Conservation (phyloP, 2,329 filamentous ascomycete species). For the Cercospora brassicicola region DNA sequence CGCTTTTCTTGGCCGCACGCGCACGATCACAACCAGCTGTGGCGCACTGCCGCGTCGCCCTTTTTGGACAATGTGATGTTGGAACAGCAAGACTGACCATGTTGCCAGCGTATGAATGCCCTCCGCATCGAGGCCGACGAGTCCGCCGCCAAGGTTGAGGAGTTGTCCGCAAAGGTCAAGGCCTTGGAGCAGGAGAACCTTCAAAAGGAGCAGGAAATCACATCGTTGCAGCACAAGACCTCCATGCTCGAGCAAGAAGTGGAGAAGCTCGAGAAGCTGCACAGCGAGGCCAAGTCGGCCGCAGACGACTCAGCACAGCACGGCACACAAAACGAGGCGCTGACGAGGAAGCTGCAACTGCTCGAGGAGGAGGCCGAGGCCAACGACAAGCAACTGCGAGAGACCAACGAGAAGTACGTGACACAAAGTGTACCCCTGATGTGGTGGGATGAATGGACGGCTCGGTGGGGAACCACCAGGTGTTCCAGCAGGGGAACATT, state of each 20-base stretch:
- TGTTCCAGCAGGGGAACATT: neutral
- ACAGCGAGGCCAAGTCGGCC: slow-evolving; percentile 85
- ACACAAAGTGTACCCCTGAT: slow-evolving; percentile 11
- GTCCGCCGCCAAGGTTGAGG: slow-evolving; percentile 75
- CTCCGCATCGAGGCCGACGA: slow-evolving; percentile 94
- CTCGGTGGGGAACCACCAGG: slow-evolving; percentile 8
- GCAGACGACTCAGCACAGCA: slow-evolving; percentile 79
- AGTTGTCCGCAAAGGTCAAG: slow-evolving; percentile 86
- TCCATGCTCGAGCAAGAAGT: slow-evolving; percentile 83
- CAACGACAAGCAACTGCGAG: slow-evolving; percentile 91
- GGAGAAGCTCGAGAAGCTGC: slow-evolving; percentile 81
- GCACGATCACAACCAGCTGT: slow-evolving; percentile 8
- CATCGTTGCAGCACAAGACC: slow-evolving; percentile 94
- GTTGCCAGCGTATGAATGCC: slow-evolving; percentile 80
- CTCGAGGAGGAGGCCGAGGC: slow-evolving; percentile 98
- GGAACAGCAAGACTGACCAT: slow-evolving; percentile 22
- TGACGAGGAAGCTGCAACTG: slow-evolving; percentile 89
- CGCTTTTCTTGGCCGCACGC: neutral
- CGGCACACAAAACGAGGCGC: slow-evolving; percentile 84
- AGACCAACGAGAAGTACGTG: slow-evolving; percentile 96
- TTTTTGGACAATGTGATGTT: neutral
- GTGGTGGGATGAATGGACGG: slow-evolving; percentile 20
- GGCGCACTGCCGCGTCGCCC: neutral
- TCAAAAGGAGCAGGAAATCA: slow-evolving; percentile 96
- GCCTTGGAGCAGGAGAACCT: slow-evolving; percentile 90